Conservation (phyloP, 306 rosid genomes). For the Castanospermum australe region DNA sequence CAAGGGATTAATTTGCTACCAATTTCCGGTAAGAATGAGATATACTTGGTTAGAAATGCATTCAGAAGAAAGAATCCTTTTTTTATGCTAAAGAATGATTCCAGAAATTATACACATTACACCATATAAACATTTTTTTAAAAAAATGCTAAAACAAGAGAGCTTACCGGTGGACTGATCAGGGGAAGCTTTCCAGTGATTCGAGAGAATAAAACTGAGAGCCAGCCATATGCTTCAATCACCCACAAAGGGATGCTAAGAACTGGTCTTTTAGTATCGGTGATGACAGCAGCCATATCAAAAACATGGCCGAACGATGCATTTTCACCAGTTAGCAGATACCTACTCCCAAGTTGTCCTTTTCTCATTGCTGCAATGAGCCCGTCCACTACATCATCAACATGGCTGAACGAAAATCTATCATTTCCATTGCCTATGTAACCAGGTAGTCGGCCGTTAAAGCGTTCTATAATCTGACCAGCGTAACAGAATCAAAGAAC, state of each 20-base stretch:
- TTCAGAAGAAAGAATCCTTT: neutral
- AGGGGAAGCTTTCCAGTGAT: constrained; percentile 74
- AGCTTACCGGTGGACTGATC: constrained; percentile 85
- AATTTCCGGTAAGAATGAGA: neutral
- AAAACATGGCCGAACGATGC: constrained; percentile 75
- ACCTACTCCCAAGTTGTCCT: constrained; percentile 71
- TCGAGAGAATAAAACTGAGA: constrained; percentile 54
- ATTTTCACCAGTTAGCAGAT: constrained; percentile 86
- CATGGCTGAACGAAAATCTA: constrained; percentile 72
- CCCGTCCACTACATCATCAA: constrained; percentile 85
- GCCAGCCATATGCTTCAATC: constrained; percentile 75
- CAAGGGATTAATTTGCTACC: neutral
- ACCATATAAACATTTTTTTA: neutral
- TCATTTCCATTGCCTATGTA: constrained; percentile 76
- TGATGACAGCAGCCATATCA: constrained; percentile 67
- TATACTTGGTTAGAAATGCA: neutral
- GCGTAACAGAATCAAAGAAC: constrained; percentile 6
- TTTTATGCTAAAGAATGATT: neutral
- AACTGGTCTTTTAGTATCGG: constrained; percentile 59
- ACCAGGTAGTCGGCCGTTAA: constrained; percentile 84
- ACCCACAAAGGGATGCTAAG: constrained; percentile 69
- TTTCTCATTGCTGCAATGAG: constrained; percentile 71
- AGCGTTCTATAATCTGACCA: constrained; percentile 71
- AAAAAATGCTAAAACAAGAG: constrained; percentile 23
- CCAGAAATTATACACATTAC: neutral